A percentile compares a stretch with the other conserved stretches of the same genome.
phyloP scores from a whole-genome alignment of 257 asterid species.

The Jasminum sambac region DNA sequence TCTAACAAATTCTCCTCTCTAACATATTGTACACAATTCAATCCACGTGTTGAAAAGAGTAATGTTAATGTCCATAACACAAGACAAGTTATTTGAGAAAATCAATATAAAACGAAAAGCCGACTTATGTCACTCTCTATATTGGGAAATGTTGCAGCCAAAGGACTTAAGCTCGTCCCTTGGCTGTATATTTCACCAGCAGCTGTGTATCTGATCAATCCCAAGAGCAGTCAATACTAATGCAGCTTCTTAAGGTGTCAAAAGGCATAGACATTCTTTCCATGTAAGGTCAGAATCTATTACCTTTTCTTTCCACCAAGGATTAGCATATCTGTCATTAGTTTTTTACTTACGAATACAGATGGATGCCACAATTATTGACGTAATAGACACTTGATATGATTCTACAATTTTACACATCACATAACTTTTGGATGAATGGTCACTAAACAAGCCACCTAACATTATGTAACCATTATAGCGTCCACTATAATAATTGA shows the following conservation, averaged over 20 bases:
- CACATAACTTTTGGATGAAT: no score
- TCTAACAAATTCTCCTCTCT: constrained; percentile 37
- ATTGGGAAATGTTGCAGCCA: constrained; percentile 31
- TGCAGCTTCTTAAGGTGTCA: constrained; percentile 47
- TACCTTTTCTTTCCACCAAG: constrained; percentile 42
- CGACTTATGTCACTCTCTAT: constrained; percentile 18
- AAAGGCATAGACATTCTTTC: constrained; percentile 39
- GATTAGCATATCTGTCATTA: constrained; percentile 32
- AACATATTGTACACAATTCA: constrained; percentile 24
- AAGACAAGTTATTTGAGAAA: not conserved
- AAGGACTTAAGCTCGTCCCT: constrained; percentile 27
- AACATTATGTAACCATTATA: no score
- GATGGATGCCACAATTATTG: no score
- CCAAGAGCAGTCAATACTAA: constrained; percentile 34
- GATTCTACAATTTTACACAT: no score
- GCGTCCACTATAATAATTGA: no score
- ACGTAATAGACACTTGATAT: no score
- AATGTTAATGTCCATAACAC: no score
- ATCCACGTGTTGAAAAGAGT: not conserved
- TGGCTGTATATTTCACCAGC: constrained; percentile 43
- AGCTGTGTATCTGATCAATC: constrained; percentile 34
- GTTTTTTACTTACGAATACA: no score
- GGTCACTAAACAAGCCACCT: no score
- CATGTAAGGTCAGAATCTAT: constrained; percentile 34
- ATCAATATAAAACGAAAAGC: not conserved